Percentiles rank a stretch among this genome's conserved stretches.
These are phyloP conservation scores for Malassezia sympodialis DNA, from an alignment of 1,284 basidiomycete species.

Conservation along the genomic window DNA sequence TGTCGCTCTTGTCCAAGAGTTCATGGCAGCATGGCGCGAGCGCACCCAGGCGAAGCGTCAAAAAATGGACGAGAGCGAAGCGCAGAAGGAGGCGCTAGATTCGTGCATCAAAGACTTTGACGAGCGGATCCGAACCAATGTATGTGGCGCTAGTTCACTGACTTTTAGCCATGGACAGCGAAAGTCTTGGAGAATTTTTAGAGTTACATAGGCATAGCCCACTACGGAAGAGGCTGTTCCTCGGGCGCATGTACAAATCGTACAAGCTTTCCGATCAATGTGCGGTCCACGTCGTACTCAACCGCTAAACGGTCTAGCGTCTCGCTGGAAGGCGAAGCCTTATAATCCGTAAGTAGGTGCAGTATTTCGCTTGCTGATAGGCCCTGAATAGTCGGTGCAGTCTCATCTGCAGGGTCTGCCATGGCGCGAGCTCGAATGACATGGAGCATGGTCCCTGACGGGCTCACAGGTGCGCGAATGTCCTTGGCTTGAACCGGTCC, in stretches of 20 bases:
- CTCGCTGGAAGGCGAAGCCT: not conserved
- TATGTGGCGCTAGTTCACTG: not conserved
- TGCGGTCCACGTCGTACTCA: slow-evolving; percentile 11
- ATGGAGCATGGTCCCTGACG: slow-evolving; percentile 6
- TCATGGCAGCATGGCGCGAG: slow-evolving; percentile 4
- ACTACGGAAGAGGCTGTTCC: slow-evolving; percentile 2
- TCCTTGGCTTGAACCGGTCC: not conserved
- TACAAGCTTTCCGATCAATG: not conserved
- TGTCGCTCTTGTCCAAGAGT: slow-evolving; percentile 13
- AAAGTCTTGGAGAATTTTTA: slow-evolving; percentile 10
- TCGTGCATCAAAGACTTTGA: slow-evolving; percentile 12
- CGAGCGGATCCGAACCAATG: slow-evolving; percentile 7
- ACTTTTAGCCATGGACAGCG: slow-evolving; percentile 13
- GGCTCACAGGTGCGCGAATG: not conserved
- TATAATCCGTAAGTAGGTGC: slow-evolving; percentile 9
- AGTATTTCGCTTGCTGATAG: slow-evolving; percentile 9
- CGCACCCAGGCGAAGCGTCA: slow-evolving; percentile 1
- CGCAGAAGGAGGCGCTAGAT: slow-evolving; percentile 3
- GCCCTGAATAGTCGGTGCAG: not conserved
- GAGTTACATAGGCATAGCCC: not conserved
- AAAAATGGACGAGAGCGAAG: not conserved
- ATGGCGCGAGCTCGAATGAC: slow-evolving; percentile 7
- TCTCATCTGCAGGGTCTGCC: slow-evolving; percentile 1
- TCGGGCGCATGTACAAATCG: not conserved
- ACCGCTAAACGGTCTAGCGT: slow-evolving; percentile 10